Conservation (phyloP, 495 filamentous ascomycete species). For the Penicillium mononematosum region DNA sequence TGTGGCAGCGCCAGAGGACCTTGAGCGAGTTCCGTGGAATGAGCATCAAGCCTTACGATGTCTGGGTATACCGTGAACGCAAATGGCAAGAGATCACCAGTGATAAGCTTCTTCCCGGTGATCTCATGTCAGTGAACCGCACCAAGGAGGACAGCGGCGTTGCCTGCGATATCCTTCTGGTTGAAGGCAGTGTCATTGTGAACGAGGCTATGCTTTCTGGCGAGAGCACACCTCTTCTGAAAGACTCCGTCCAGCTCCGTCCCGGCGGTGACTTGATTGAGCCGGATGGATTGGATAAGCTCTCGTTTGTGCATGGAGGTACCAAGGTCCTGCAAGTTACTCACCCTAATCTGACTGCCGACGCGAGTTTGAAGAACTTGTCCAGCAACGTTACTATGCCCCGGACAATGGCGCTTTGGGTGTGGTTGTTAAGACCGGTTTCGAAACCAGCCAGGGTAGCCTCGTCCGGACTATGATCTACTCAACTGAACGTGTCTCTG, state of each 20-base stretch:
- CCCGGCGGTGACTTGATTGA: slow-evolving; percentile 83
- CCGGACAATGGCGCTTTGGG: slow-evolving; percentile 95
- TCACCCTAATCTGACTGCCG: slow-evolving; percentile 70
- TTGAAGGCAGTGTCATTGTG: slow-evolving; percentile 94
- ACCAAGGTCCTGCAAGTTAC: slow-evolving; percentile 97
- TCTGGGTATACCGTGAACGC: slow-evolving; percentile 81
- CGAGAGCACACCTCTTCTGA: slow-evolving; percentile 93
- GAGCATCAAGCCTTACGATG: slow-evolving; percentile 97
- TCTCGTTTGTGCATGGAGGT: slow-evolving; percentile 91
- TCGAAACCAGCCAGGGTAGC: slow-evolving; percentile 97
- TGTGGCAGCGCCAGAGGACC: slow-evolving; percentile 98
- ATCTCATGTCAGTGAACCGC: slow-evolving; percentile 88
- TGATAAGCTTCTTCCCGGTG: slow-evolving; percentile 93
- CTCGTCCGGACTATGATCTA: slow-evolving; percentile 99
- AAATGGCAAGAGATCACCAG: slow-evolving; percentile 89
- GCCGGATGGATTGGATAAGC: slow-evolving; percentile 90
- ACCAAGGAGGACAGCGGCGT: slow-evolving; percentile 98
- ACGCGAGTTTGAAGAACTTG: slow-evolving; percentile 59
- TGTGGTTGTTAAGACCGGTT: slow-evolving; percentile 94
- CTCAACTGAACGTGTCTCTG: slow-evolving; percentile 96
- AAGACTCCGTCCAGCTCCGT: slow-evolving; percentile 92
- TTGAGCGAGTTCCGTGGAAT: slow-evolving; percentile 96
- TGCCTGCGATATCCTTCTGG: slow-evolving; percentile 92
- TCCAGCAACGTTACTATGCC: slow-evolving; percentile 70
- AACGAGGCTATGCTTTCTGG: slow-evolving; percentile 99